Evolutionary conservation across 805 yeast genomes (phyloP).

Genomic region (Teunomyces gatunensis): DNA sequence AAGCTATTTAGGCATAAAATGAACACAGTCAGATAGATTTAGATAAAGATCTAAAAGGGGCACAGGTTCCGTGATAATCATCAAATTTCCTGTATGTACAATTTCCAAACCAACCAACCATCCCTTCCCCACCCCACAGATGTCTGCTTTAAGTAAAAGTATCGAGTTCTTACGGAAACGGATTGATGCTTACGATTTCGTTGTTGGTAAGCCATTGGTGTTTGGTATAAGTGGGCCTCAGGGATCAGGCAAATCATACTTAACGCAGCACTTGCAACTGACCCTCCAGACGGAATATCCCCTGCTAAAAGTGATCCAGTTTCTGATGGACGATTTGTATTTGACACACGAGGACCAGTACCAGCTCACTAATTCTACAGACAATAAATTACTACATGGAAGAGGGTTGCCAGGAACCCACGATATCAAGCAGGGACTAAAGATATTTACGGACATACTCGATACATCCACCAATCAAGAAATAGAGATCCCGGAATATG

Average conservation of each 20-base stretch:
- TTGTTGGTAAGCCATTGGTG: constrained; percentile 39
- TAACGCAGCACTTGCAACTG: constrained; percentile 41
- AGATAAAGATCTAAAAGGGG: not conserved
- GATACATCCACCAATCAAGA: constrained; percentile 3
- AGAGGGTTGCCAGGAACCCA: constrained; percentile 96
- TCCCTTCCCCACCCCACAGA: not conserved
- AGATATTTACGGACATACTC: constrained; percentile 34
- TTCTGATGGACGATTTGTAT: constrained; percentile 88
- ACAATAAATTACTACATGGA: constrained; percentile 62
- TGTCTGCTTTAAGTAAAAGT: constrained; percentile 11
- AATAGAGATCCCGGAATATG: constrained; percentile 61
- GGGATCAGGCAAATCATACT: constrained; percentile 73
- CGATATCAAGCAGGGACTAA: constrained; percentile 51
- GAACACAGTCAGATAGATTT: not conserved
- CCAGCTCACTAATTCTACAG: not conserved
- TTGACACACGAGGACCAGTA: constrained; percentile 64
- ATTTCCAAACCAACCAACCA: not conserved
- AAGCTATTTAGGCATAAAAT: constrained; percentile 51
- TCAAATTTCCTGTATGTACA: not conserved
- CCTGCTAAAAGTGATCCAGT: constrained; percentile 36
- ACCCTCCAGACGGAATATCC: constrained; percentile 36
- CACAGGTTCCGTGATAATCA: too few relatives aligned
- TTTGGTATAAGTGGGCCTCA: constrained; percentile 70
- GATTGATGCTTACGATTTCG: constrained; percentile 22
- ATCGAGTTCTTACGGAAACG: constrained; percentile 27